Conservation (phyloP, 2,329 filamentous ascomycete genomes). For the Aspergillus felis region DNA sequence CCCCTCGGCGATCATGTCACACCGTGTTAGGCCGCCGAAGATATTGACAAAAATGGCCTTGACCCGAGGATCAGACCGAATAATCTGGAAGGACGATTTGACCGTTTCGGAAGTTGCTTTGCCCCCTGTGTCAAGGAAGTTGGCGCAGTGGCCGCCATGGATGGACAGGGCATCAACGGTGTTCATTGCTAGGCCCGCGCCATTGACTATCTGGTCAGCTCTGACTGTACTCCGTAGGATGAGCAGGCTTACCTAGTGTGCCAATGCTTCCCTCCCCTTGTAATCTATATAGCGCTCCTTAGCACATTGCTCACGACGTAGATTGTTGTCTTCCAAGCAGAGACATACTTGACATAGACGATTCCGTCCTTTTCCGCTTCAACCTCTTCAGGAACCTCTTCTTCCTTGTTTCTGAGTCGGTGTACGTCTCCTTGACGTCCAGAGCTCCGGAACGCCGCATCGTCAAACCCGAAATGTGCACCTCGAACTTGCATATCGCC, state of each 20-base stretch:
- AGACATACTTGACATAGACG: conserved; percentile 65
- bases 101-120: conserved; percentile 83
- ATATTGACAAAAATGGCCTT: conserved; percentile 70
- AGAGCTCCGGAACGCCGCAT: conserved; percentile 62
- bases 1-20: conserved; percentile 77
- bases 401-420: conserved; percentile 49
- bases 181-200: conserved; percentile 87
- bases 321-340: neutral
- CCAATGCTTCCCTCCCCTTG: conserved; percentile 62
- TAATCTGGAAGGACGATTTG: conserved; percentile 68
- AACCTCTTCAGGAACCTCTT: conserved; percentile 54
- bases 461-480: conserved; percentile 64
- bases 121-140: conserved; percentile 86
- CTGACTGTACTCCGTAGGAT: neutral
- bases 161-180: conserved; percentile 74
- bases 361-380: conserved; percentile 68
- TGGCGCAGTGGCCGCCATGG: conserved; percentile 66
- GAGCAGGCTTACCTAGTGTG: conserved; percentile 52
- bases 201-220: conserved; percentile 59
- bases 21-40: conserved; percentile 66
- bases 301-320: neutral
- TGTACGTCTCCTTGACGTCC: conserved; percentile 62
- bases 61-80: conserved; percentile 68
- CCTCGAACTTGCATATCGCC: conserved; percentile 49
- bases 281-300: conserved; percentile 24